Conservation (phyloP, 352 stramenopile genomes). For the Phytophthora podocarpi region DNA sequence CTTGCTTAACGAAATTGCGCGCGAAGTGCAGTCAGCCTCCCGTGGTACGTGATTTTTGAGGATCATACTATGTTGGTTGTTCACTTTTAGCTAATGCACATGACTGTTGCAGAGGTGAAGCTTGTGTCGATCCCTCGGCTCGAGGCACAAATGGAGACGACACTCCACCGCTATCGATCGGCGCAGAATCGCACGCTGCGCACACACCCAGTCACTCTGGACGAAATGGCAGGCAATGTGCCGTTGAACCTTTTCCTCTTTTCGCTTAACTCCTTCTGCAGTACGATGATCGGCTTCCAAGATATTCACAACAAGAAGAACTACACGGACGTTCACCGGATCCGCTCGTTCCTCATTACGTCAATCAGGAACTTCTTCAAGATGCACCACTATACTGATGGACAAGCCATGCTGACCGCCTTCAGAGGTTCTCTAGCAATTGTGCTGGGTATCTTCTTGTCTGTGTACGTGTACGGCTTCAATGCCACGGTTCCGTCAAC, state of each 20-base stretch:
- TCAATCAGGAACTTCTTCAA: slow-evolving; percentile 57
- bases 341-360: slow-evolving; percentile 51
- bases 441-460: slow-evolving; percentile 66
- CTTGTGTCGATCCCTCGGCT: slow-evolving; percentile 49
- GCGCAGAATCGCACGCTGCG: slow-evolving; percentile 64
- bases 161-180: slow-evolving; percentile 62
- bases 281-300: slow-evolving; percentile 74
- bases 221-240: slow-evolving; percentile 76
- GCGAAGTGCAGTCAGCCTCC: slow-evolving; percentile 53
- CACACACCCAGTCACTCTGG: slow-evolving; percentile 49
- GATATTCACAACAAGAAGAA: slow-evolving; percentile 65
- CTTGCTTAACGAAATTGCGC: slow-evolving; percentile 69
- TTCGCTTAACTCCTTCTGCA: slow-evolving; percentile 82
- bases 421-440: slow-evolving; percentile 70
- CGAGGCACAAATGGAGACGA: slow-evolving; percentile 72
- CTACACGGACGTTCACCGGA: slow-evolving; percentile 52
- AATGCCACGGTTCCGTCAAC: slow-evolving; percentile 58
- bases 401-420: slow-evolving; percentile 46
- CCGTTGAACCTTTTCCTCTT: slow-evolving; percentile 83
- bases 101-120: slow-evolving; percentile 42
- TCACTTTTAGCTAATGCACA: background rate
- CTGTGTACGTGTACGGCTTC: slow-evolving; percentile 78
- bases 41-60: slow-evolving; percentile 36
- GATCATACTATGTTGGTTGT: background rate
- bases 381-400: slow-evolving; percentile 44